Base-by-base conservation (phyloP, 148 eudicot species). In the Amaranthus palmeri region DNA sequence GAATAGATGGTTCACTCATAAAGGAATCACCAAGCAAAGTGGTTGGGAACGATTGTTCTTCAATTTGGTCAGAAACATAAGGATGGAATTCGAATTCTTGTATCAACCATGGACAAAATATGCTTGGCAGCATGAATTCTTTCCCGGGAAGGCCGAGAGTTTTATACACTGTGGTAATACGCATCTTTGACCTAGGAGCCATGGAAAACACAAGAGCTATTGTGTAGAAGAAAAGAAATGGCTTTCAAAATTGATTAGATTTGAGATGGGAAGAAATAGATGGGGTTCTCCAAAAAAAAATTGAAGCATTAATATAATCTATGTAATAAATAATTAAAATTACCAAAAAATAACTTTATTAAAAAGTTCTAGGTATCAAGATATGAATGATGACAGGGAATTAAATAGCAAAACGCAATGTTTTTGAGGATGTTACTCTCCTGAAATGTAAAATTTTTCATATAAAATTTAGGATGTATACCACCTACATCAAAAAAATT, bases 81-180 rank as follows among this genome's bases (percentile, higher is more conserved):
- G 47, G 72, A 72, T 47, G n/a, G 40, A 73, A 47, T 43, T 54
- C 68, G 61, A 67, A 72, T 53, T 72, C 77, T 14, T 73, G 51
- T 45, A n/a, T n/a, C 54, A 78, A 68, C 55, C 64, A 73, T 13
- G 77, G 77, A 72, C 65, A 6, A 14, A 50, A 44, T 56, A 75
- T 71, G 69, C 52, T 67, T 40, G 82, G 82, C 63, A 79, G 79
- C 25, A 25, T 15, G 43, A 71, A 79, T 48, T 71, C 79, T 53
- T 63, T 72, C 42, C 75, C 72, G 46, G 17, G 54, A 44, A 53
- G 78, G 12, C 11, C 13, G 17, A 75, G 71, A 59, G 64, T 63
- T 18, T 66, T 57, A 61, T 71, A 60, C 11, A 55, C 10, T 13
- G 40, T 71, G 44, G 56, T 67, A 58, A 4, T 51, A 52, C 66